phyloP scores from a whole-genome alignment of 257 asterid species.

The Misopates orontium region DNA sequence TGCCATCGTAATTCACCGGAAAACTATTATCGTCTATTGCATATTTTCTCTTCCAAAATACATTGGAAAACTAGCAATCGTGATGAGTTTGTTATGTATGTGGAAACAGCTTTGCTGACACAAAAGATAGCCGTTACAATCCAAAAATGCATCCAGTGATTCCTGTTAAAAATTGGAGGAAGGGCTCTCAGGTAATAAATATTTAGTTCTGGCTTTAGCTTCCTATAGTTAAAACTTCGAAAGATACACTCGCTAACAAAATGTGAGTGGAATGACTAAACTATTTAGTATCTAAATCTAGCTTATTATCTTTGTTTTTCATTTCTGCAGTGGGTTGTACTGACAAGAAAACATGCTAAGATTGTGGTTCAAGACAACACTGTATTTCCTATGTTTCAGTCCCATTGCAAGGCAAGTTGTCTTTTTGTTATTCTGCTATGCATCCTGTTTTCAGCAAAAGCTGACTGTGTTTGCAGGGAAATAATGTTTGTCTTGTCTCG shows the following conservation, averaged over 20 bases:
- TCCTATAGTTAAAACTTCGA: slow-evolving; percentile 10
- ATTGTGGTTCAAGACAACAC: slow-evolving; percentile 71
- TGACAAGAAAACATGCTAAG: slow-evolving; percentile 89
- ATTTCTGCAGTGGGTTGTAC: slow-evolving; percentile 87
- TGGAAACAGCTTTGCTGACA: slow-evolving; percentile 80
- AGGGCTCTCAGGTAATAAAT: slow-evolving; percentile 89
- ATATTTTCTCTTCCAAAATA: slow-evolving; percentile 1
- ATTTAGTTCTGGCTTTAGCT: slow-evolving; percentile 6
- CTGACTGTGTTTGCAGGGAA: neutral
- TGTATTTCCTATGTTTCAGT: slow-evolving; percentile 75
- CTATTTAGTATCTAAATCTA: slow-evolving; percentile 1
- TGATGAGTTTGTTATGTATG: neutral
- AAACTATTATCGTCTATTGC: neutral
- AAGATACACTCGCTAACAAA: neutral
- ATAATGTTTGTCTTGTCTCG: neutral
- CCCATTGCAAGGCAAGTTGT: slow-evolving; percentile 85
- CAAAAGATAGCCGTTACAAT: slow-evolving; percentile 88
- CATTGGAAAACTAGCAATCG: neutral
- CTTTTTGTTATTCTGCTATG: slow-evolving; percentile 10
- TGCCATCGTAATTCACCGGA: neutral
- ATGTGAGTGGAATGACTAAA: neutral
- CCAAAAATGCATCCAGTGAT: slow-evolving; percentile 92
- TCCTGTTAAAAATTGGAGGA: slow-evolving; percentile 85
- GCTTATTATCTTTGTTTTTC: slow-evolving; percentile 23
- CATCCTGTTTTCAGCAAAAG: slow-evolving; percentile 18